Base-by-base conservation (phyloP, 1,139 yeast genomes). In the Suhomyces terraborum region DNA sequence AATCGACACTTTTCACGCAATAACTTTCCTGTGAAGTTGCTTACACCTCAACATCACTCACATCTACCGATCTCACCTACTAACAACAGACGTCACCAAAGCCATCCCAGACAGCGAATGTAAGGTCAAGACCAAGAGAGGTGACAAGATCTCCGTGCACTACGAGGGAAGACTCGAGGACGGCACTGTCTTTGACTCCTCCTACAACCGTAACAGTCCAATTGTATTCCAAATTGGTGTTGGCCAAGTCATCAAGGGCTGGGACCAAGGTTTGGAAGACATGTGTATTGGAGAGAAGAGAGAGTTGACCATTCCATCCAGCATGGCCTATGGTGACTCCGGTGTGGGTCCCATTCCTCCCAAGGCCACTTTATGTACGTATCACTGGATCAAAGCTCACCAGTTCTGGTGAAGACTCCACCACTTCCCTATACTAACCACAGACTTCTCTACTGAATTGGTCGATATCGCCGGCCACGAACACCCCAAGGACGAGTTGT, bases 211-310 rank as follows among this genome's bases (percentile, higher is more conserved):
- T 57, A 80, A 79, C 23, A 58, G 66, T 25, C 96, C 96, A 40
- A 69, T 88, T 51, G 66, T 74, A 35, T 88, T 88, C 63, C 69
- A 66, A 25, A 66, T 88, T 42, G 96, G 96, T 35, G 65, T 68
- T 25, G 91, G 93, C 14, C 83, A 78, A 56, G 96, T 88, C 35
- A 88, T 88, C 56, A 62, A 73, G 51, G 96, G 96, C 47, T 88
- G 96, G 96, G 96, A 88, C 50, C 80, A 84, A 62, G 96, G 96
- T 32, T 69, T 88, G 41, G 52, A 58, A 34, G 47, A 45, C 36
- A 86, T 87, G 93, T 88, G 96, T 64, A 73, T 86, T 60, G 96
- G 96, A 37, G 96, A 88, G 63, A 77, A 82, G 67, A 79, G 96
- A 58, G 80, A 77, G 53, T 73, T 88, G 54, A 77, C 80, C 30